Evolutionary conservation across 805 yeast genomes (phyloP).

Genomic region (Teunomyces aglyptinius): DNA sequence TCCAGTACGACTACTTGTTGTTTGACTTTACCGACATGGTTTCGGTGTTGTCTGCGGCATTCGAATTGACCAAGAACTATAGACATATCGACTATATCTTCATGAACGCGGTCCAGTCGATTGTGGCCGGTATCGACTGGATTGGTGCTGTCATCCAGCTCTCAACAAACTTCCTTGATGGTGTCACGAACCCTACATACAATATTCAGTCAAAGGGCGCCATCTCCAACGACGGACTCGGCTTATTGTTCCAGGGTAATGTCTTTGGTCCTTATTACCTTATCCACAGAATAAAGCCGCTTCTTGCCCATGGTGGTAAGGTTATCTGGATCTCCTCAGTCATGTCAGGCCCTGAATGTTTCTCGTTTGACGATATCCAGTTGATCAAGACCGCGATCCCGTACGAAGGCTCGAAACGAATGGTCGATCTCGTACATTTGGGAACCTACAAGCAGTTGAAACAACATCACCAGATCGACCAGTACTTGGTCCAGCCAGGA

Average conservation of each 20-base stretch:
- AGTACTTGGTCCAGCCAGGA: slow-evolving; percentile 90
- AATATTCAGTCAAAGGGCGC: slow-evolving; percentile 81
- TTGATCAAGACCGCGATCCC: slow-evolving; percentile 61
- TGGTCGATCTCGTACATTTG: slow-evolving; percentile 78
- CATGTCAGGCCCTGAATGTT: slow-evolving; percentile 72
- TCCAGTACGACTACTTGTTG: slow-evolving; percentile 84
- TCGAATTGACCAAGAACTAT: slow-evolving; percentile 67
- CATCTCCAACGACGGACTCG: slow-evolving; percentile 73
- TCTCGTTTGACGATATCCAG: slow-evolving; percentile 75
- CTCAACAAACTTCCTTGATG: slow-evolving; percentile 62
- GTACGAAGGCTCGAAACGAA: slow-evolving; percentile 89
- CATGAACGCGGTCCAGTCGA: slow-evolving; percentile 89
- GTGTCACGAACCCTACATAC: slow-evolving; percentile 86
- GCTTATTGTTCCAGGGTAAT: slow-evolving; percentile 89
- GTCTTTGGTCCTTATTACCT: slow-evolving; percentile 95
- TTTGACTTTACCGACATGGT: slow-evolving; percentile 92
- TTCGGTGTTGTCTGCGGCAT: slow-evolving; percentile 70
- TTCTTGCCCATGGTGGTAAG: slow-evolving; percentile 61
- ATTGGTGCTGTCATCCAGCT: slow-evolving; percentile 69
- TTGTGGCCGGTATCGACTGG: slow-evolving; percentile 87
- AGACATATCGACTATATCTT: slow-evolving; percentile 71
- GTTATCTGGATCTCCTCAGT: slow-evolving; percentile 86
- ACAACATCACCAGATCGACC: slow-evolving; percentile 52
- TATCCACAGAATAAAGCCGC: slow-evolving; percentile 59
- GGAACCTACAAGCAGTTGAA: slow-evolving; percentile 59